Evolutionary conservation across 805 yeast species (phyloP).

Genomic region (Saccharomycopsis microspora): DNA sequence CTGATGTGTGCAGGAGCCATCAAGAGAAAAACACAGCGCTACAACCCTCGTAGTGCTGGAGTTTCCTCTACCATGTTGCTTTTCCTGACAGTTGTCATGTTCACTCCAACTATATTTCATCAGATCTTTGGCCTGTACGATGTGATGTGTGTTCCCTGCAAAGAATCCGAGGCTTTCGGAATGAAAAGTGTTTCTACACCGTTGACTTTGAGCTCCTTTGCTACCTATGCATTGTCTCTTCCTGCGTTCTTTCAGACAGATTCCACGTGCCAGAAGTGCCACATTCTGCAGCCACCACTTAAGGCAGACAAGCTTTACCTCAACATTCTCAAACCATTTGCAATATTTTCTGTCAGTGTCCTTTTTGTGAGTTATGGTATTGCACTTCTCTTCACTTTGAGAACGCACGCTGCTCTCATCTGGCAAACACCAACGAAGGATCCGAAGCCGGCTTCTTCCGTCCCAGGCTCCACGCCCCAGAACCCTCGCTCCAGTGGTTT

Average conservation of each 20-base stretch:
- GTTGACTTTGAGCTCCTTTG: constrained; percentile 2
- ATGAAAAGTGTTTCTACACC: constrained; percentile 1
- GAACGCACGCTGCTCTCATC: constrained; percentile 93
- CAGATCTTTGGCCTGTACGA: constrained; percentile 85
- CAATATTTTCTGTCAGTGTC: constrained; percentile 67
- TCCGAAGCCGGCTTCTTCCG: background rate
- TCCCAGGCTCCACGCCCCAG: constrained; percentile 6
- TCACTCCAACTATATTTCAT: constrained; percentile 84
- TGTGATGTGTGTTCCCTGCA: constrained; percentile 55
- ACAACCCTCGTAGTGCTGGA: constrained; percentile 94
- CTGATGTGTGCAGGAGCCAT: constrained; percentile 98
- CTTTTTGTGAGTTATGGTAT: constrained; percentile 76
- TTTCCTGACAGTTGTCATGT: constrained; percentile 81
- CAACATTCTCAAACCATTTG: constrained; percentile 68
- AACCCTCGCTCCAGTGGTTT: constrained; percentile 9
- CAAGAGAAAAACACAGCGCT: constrained; percentile 83
- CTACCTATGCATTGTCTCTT: background rate
- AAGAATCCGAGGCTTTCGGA: constrained; percentile 7
- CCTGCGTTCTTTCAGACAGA: constrained; percentile 12
- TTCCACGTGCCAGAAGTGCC: constrained; percentile 54
- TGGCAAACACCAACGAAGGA: constrained; percentile 62
- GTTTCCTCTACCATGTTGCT: constrained; percentile 93
- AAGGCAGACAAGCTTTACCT: constrained; percentile 56
- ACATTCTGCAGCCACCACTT: constrained; percentile 68
- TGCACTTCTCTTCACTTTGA: constrained; percentile 85